Percentiles rank a stretch among this genome's conserved stretches.
Conservation (phyloP, 306 rosid species). For the Boehmeria nivea region DNA sequence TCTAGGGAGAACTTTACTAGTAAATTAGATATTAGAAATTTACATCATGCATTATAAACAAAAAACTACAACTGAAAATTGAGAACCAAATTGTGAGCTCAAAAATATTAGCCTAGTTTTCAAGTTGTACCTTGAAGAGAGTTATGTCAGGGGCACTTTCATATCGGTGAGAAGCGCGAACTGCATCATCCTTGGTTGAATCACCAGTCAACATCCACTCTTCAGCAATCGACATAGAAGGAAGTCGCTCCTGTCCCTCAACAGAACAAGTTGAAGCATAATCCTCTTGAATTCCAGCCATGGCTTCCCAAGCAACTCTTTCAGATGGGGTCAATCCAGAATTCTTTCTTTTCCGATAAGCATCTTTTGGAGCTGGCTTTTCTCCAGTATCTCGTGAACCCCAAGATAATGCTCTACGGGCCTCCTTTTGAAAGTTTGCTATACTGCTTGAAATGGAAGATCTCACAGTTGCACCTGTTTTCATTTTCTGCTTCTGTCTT, state of each 20-base stretch:
- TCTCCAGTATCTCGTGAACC: constrained; percentile 76
- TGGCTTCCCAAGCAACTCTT: constrained; percentile 95
- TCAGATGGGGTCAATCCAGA: constrained; percentile 91
- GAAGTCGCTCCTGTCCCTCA: constrained; percentile 94
- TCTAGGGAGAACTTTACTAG: too few species aligned
- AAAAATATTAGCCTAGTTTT: constrained; percentile 16
- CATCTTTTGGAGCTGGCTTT: constrained; percentile 74
- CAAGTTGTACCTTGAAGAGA: constrained; percentile 67
- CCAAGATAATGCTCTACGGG: constrained; percentile 97
- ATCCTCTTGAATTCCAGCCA: constrained; percentile 98
- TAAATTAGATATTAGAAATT: too few species aligned
- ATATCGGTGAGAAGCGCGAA: constrained; percentile 81
- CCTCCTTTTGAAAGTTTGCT: constrained; percentile 92
- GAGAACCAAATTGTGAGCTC: too few species aligned
- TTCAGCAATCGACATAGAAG: constrained; percentile 79
- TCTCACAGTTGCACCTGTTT: constrained; percentile 55
- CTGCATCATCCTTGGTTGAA: constrained; percentile 59
- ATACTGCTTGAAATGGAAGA: constrained; percentile 80
- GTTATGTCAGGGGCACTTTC: constrained; percentile 94
- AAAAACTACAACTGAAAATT: too few species aligned
- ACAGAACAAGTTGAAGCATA: constrained; percentile 57
- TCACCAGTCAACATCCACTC: constrained; percentile 98
- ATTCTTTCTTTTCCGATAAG: constrained; percentile 86
- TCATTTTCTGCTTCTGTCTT: constrained; percentile 74
- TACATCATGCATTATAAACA: too few species aligned